phyloP scores from a whole-genome alignment of 208 protist genomes.

The Trypanosoma vivax region DNA sequence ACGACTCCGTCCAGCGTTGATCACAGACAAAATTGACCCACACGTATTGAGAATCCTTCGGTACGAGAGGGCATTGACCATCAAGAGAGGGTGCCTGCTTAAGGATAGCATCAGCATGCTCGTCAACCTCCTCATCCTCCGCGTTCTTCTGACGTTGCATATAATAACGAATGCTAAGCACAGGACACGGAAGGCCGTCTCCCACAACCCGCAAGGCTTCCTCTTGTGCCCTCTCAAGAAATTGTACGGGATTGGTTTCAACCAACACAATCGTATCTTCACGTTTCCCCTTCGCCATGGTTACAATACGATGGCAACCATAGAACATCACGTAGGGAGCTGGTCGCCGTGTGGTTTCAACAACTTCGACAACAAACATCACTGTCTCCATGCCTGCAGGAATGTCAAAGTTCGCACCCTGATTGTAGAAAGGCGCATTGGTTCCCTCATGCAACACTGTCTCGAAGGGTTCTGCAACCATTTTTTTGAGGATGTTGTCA shows the following conservation, averaged over 20 bases:
- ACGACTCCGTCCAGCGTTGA: conserved; percentile 39
- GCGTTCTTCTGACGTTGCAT: neutral
- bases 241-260: conserved; percentile 2
- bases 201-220: neutral
- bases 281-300: conserved; percentile 19
- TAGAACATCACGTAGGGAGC: conserved; percentile 29
- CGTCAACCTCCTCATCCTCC: conserved; percentile 8
- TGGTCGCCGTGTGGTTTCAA: conserved; percentile 25
- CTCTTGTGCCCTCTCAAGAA: conserved; percentile 1
- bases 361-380: conserved; percentile 25
- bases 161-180: conserved; percentile 19
- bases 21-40: conserved; percentile 53
- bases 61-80: conserved; percentile 30
- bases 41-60: conserved; percentile 35
- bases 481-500: conserved; percentile 8
- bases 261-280: conserved; percentile 35
- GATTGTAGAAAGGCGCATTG: conserved; percentile 63
- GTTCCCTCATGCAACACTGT: conserved; percentile 39
- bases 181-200: conserved; percentile 2
- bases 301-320: conserved; percentile 16
- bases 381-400: conserved; percentile 11
- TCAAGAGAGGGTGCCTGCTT: conserved; percentile 6
- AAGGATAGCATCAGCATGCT: conserved; percentile 24
- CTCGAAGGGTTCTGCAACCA: conserved; percentile 13
- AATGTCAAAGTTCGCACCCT: conserved; percentile 26